phyloP scores from a whole-genome alignment of 2,329 filamentous ascomycete genomes.

The Phyllosticta citrichinensis region DNA sequence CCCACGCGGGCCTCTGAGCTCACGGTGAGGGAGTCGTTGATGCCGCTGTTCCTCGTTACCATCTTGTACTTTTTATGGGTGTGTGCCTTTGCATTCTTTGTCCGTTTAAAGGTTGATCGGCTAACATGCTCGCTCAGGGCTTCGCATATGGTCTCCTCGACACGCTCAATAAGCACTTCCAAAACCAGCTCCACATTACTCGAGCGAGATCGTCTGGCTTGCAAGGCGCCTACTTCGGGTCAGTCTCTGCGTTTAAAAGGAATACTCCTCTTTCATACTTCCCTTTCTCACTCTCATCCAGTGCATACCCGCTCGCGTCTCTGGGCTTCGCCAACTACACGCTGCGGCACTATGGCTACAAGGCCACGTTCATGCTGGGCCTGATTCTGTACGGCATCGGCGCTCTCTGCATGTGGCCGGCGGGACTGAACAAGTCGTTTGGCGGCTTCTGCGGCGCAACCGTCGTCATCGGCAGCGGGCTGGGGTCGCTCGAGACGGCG shows the following conservation, averaged over 20 bases:
- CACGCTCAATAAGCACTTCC: conserved; percentile 42
- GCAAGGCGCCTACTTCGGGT: conserved; percentile 40
- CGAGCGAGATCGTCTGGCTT: conserved; percentile 35
- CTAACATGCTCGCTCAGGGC: conserved; percentile 22
- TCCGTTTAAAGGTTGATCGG: neutral
- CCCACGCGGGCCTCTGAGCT: conserved; percentile 48
- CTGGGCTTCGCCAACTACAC: conserved; percentile 40
- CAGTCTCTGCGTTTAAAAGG: neutral
- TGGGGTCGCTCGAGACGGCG: conserved; percentile 48
- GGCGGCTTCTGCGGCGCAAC: conserved; percentile 51
- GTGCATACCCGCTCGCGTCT: conserved; percentile 39
- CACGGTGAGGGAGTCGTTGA: conserved; percentile 56
- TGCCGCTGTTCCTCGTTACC: conserved; percentile 56
- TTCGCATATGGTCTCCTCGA: conserved; percentile 50
- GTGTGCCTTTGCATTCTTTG: conserved; percentile 24
- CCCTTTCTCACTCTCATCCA: conserved; percentile 7
- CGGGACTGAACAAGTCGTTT: conserved; percentile 44
- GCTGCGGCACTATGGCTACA: conserved; percentile 40
- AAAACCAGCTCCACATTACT: conserved; percentile 34
- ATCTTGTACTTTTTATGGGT: conserved; percentile 57
- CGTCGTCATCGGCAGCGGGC: conserved; percentile 43
- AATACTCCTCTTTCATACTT: neutral
- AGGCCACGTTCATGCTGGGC: conserved; percentile 40
- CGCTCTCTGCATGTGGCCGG: conserved; percentile 50
- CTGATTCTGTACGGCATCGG: conserved; percentile 47